Conservation (phyloP, 2,329 filamentous ascomycete genomes). For the Parastagonospora avenae region DNA sequence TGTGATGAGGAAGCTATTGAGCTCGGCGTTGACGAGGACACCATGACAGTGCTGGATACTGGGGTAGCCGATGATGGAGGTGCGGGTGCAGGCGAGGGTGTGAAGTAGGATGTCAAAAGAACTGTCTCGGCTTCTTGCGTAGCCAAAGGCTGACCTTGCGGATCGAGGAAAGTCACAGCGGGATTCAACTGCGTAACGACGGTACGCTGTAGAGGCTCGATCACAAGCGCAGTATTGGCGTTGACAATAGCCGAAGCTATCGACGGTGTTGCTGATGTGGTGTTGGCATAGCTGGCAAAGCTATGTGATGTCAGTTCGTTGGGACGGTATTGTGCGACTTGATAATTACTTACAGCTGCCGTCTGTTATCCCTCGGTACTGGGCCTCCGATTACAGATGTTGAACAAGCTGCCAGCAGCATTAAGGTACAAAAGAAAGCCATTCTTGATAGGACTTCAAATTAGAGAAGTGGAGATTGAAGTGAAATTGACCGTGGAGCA, state of each 20-base stretch:
- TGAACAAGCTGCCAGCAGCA: conserved; percentile 47
- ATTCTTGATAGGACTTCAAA: conserved; percentile 27
- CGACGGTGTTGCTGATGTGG: conserved; percentile 13
- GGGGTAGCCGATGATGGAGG: conserved; percentile 5
- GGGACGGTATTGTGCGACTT: background rate
- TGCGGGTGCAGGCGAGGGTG: conserved; percentile 21
- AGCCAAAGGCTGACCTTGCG: conserved; percentile 36
- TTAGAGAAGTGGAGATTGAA: conserved; percentile 27
- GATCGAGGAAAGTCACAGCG: conserved; percentile 41
- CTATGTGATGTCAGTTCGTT: conserved; percentile 23
- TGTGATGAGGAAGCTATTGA: conserved; percentile 8
- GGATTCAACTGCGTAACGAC: conserved; percentile 32
- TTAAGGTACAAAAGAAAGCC: conserved; percentile 26
- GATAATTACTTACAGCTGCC: conserved; percentile 33
- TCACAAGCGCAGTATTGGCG: conserved; percentile 40
- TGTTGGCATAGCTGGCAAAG: conserved; percentile 33
- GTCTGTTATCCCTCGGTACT: conserved; percentile 34
- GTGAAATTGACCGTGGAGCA: conserved; percentile 8
- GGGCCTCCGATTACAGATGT: conserved; percentile 38
- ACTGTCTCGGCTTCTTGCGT: conserved; percentile 36
- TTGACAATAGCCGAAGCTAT: conserved; percentile 15
- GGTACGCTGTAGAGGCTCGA: conserved; percentile 38
- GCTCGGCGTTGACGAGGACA: conserved; percentile 6
- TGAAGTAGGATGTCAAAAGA: conserved; percentile 39
- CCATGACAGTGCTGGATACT: conserved; percentile 14